Conservation (phyloP, 2,329 filamentous ascomycete species). For the Fusarium algeriense region DNA sequence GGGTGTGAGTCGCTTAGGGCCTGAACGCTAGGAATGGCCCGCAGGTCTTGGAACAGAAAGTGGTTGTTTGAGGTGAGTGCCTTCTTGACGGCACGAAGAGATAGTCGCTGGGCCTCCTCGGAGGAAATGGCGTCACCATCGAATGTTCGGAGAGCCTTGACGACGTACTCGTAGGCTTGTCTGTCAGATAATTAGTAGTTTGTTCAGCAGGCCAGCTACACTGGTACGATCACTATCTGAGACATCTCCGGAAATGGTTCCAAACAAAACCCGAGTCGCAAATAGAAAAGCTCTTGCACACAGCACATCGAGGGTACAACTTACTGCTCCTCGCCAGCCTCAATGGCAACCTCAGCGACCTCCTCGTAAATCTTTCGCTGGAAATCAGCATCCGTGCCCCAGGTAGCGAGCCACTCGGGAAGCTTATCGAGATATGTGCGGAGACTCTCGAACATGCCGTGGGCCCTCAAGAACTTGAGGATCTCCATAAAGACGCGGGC, state of each 20-base stretch:
- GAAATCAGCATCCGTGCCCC: conserved; percentile 86
- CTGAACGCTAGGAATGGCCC: conserved; percentile 85
- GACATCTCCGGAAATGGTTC: neutral
- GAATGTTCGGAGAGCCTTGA: conserved; percentile 72
- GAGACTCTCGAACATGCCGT: conserved; percentile 84
- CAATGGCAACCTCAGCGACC: conserved; percentile 83
- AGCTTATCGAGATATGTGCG: conserved; percentile 86
- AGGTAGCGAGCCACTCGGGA: conserved; percentile 83
- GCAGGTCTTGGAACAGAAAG: conserved; percentile 84
- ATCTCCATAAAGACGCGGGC: conserved; percentile 94
- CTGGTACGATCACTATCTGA: neutral
- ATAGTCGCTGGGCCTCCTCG: conserved; percentile 70
- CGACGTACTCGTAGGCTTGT: conserved; percentile 74
- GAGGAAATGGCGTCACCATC: conserved; percentile 68
- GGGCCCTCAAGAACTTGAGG: conserved; percentile 81
- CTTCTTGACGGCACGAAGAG: conserved; percentile 67
- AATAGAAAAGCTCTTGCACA: neutral
- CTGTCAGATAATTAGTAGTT: conserved; percentile 51
- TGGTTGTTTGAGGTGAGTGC: conserved; percentile 65
- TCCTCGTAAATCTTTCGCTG: conserved; percentile 86
- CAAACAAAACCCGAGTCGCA: neutral
- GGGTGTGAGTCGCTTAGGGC: conserved; percentile 87
- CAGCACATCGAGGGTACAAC: conserved; percentile 50
- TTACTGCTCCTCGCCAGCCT: conserved; percentile 81
- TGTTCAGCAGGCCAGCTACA: neutral